phyloP scores from a whole-genome alignment of 1,284 basidiomycete species.

The Ustilago nuda region DNA sequence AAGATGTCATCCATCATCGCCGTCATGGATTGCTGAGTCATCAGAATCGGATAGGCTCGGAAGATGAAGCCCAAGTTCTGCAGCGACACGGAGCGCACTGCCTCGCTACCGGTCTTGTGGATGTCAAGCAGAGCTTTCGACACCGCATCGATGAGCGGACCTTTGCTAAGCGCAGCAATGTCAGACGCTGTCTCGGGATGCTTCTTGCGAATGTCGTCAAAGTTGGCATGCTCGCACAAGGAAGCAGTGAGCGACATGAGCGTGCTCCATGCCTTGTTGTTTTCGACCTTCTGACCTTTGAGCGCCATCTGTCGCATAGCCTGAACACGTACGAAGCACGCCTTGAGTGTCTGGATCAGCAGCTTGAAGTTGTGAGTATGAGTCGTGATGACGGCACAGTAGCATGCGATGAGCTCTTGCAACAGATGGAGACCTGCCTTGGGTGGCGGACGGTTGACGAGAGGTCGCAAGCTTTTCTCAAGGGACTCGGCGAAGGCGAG shows the following conservation, averaged over 20 bases:
- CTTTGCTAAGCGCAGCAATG: slow-evolving; percentile 70
- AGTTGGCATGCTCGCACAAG: slow-evolving; percentile 87
- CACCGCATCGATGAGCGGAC: slow-evolving; percentile 82
- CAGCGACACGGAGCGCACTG: slow-evolving; percentile 77
- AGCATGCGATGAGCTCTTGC: slow-evolving; percentile 90
- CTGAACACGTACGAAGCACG: slow-evolving; percentile 50
- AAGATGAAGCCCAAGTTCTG: slow-evolving; percentile 88
- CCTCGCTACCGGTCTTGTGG: slow-evolving; percentile 76
- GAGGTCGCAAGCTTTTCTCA: slow-evolving; percentile 80
- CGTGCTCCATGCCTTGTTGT: slow-evolving; percentile 41
- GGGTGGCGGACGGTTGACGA: slow-evolving; percentile 79
- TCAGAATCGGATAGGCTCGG: slow-evolving; percentile 87
- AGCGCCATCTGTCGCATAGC: slow-evolving; percentile 36
- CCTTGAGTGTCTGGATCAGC: slow-evolving; percentile 75
- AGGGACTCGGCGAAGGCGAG: slow-evolving; percentile 80
- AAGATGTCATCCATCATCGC: slow-evolving; percentile 92
- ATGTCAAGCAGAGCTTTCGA: slow-evolving; percentile 79
- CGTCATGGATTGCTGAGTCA: slow-evolving; percentile 81
- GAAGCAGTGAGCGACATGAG: slow-evolving; percentile 70
- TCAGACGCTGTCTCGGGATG: slow-evolving; percentile 35
- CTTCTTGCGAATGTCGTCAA: slow-evolving; percentile 78
- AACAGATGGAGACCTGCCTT: slow-evolving; percentile 50
- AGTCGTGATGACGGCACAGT: slow-evolving; percentile 84
- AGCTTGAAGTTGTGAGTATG: slow-evolving; percentile 86
- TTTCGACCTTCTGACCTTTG: slow-evolving; percentile 41